Conservation (phyloP, 805 yeast genomes). For the Wickerhamomyces subpelliculosus region DNA sequence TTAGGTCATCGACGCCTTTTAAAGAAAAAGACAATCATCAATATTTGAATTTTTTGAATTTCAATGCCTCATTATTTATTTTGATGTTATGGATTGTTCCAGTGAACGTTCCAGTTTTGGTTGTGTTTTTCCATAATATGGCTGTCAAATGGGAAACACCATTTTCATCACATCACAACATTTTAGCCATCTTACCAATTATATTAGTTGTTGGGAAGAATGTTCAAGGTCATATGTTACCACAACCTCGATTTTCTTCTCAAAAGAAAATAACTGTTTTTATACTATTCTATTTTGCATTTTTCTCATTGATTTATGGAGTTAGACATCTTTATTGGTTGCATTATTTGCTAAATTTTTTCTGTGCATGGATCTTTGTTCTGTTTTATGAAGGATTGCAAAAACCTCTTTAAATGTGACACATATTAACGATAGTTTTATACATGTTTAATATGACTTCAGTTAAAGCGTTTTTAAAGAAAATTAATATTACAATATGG, state of each 20-base stretch:
- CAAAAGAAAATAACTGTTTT: constrained; percentile 27
- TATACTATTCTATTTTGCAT: constrained; percentile 43
- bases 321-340: constrained; percentile 79
- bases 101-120: constrained; percentile 65
- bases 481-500: no score
- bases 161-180: constrained; percentile 80
- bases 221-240: constrained; percentile 40
- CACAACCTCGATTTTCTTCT: constrained; percentile 23
- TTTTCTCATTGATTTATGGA: constrained; percentile 68
- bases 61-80: constrained; percentile 54
- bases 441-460: no score
- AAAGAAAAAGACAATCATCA: constrained; percentile 9
- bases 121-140: constrained; percentile 78
- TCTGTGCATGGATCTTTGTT: constrained; percentile 45
- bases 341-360: constrained; percentile 65
- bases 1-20: background rate
- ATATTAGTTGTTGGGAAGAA: constrained; percentile 51
- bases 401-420: no score
- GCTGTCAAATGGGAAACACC: constrained; percentile 77
- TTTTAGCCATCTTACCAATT: constrained; percentile 70
- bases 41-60: constrained; percentile 29
- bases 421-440: no score
- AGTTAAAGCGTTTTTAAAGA: no score
- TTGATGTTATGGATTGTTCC: constrained; percentile 76
- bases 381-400: constrained; percentile 4